These are phyloP conservation scores for Alternaria metachromatica DNA, from an alignment of 2,329 filamentous ascomycete species.

Conservation along the genomic window DNA sequence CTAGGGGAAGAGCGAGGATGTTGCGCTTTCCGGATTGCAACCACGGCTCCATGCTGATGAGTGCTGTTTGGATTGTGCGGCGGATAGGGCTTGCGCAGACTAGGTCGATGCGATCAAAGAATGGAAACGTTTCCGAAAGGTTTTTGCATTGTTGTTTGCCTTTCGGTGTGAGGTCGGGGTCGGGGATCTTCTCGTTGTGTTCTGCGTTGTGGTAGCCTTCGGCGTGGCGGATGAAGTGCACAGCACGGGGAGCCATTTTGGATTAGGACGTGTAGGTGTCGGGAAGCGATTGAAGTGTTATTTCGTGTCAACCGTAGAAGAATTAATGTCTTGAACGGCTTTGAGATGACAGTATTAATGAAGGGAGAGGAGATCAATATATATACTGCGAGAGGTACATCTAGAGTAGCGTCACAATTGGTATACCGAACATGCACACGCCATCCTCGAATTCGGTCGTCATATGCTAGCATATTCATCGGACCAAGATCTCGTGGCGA, in stretches of 20 bases:
- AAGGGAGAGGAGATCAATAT: background rate
- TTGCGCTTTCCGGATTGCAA: constrained; percentile 2
- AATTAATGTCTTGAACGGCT: background rate
- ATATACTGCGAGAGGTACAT: background rate
- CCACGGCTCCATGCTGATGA: constrained; percentile 67
- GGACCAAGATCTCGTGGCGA: background rate
- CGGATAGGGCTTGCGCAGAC: constrained; percentile 80
- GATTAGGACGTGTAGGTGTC: background rate
- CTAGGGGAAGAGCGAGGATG: constrained; percentile 13
- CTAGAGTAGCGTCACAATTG: background rate
- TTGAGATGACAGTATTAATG: background rate
- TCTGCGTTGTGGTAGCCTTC: constrained; percentile 75
- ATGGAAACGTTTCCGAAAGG: constrained; percentile 69
- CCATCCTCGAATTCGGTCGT: background rate
- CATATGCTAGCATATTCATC: background rate
- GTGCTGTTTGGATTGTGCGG: constrained; percentile 78
- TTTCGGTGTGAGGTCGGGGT: constrained; percentile 76
- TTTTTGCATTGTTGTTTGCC: constrained; percentile 74
- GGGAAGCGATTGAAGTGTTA: background rate
- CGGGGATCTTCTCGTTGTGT: constrained; percentile 72
- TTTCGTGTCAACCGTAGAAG: background rate
- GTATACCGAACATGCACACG: background rate
- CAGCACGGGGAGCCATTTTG: constrained; percentile 19
- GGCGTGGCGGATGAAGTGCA: constrained; percentile 70
- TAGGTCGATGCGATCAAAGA: constrained; percentile 64